phyloP scores from a whole-genome alignment of 2,329 filamentous ascomycete species.

The Neofusicoccum sp. region DNA sequence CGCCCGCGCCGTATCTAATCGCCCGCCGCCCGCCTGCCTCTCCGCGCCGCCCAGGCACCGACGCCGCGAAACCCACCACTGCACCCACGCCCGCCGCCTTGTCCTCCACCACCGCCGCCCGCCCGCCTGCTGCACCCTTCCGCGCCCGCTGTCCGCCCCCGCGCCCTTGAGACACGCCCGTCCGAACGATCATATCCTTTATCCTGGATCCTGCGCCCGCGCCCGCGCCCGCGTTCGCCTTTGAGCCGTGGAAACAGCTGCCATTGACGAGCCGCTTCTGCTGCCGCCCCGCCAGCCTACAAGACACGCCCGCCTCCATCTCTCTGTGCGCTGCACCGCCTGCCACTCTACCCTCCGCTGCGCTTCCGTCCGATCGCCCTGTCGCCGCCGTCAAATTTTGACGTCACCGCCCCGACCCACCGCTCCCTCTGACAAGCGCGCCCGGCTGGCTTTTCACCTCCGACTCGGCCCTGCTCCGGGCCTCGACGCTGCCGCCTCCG shows the following conservation, averaged over 20 bases:
- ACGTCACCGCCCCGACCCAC: neutral
- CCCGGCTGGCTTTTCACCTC: conserved; percentile 8
- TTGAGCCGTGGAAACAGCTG: conserved; percentile 9
- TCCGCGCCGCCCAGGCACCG: neutral
- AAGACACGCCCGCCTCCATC: neutral
- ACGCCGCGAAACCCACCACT: conserved; percentile 5
- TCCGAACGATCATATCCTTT: neutral
- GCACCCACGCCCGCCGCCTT: neutral
- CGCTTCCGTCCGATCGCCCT: neutral
- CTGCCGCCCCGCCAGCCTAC: conserved; percentile 3
- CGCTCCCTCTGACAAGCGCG: conserved; percentile 1
- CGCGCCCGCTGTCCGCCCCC: neutral
- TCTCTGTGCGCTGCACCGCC: neutral
- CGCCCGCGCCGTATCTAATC: neutral
- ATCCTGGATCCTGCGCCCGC: neutral
- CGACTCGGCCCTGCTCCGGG: conserved; percentile 9
- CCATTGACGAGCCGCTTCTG: conserved; percentile 4
- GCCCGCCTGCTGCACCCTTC: neutral
- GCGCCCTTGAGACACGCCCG: neutral
- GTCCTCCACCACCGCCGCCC: neutral
- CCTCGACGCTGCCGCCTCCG: neutral
- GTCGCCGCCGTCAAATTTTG: neutral
- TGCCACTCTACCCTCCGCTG: neutral
- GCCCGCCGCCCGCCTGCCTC: neutral
- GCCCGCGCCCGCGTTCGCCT: neutral